Percentiles rank a stretch among this genome's conserved stretches.
Evolutionary conservation across 2,329 filamentous ascomycete genomes (phyloP).

Genomic region (Parastagonospora avenae): DNA sequence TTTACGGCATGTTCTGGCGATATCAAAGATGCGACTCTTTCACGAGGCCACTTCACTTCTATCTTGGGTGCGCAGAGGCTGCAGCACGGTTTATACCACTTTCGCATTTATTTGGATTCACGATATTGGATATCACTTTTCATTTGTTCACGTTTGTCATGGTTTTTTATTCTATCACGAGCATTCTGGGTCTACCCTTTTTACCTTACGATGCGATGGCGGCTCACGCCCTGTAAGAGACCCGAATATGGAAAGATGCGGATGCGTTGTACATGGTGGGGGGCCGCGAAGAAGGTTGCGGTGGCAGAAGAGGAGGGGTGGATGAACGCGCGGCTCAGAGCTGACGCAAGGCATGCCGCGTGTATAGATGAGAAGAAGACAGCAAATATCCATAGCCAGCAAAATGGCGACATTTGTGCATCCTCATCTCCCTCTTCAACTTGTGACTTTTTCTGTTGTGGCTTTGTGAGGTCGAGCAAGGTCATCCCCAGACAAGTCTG

Average conservation of each 20-base stretch:
- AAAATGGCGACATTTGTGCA: constrained; percentile 18
- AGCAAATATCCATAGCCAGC: constrained; percentile 17
- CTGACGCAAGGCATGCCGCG: constrained; percentile 9
- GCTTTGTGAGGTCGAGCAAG: too few relatives aligned
- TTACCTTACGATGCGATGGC: constrained; percentile 21
- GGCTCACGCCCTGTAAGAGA: constrained; percentile 12
- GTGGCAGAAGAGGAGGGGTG: constrained; percentile 19
- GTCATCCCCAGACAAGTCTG: background rate
- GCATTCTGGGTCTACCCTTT: constrained; percentile 14
- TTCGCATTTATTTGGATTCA: constrained; percentile 25
- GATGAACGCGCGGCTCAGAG: constrained; percentile 24
- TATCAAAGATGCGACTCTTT: constrained; percentile 12
- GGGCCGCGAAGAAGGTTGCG: constrained; percentile 9
- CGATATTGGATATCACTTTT: constrained; percentile 32
- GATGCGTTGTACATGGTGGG: constrained; percentile 23
- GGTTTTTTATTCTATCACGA: constrained; percentile 28
- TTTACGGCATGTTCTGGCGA: constrained; percentile 27
- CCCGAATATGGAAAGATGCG: background rate
- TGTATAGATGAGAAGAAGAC: constrained; percentile 9
- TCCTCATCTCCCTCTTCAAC: background rate
- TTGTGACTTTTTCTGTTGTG: too few relatives aligned
- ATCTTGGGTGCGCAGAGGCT: constrained; percentile 18
- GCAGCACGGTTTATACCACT: constrained; percentile 42
- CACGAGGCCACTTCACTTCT: constrained; percentile 25
- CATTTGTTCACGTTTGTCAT: constrained; percentile 25